Evolutionary conservation across 2,329 filamentous ascomycete species (phyloP).

Genomic region (Ciborinia camelliae): DNA sequence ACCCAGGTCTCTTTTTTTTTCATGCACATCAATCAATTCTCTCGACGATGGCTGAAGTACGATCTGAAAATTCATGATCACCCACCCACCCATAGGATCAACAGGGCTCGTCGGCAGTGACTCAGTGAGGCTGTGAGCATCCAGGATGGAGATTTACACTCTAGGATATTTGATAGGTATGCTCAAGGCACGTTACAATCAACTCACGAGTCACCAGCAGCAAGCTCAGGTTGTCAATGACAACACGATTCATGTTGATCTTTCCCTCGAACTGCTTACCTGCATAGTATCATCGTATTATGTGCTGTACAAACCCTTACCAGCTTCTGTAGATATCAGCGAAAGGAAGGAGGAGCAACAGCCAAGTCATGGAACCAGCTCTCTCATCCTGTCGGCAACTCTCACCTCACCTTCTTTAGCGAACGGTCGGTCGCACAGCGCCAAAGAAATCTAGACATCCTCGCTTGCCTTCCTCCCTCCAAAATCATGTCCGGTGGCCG

Average conservation of each 20-base stretch:
- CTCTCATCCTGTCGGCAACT: conserved; percentile 8
- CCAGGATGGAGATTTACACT: background rate
- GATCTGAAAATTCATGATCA: conserved; percentile 6
- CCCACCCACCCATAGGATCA: conserved; percentile 6
- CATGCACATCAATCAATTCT: conserved; percentile 13
- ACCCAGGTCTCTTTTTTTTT: conserved; percentile 1
- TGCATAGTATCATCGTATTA: conserved; percentile 1
- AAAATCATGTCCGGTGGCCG: background rate
- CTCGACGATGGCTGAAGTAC: conserved; percentile 1
- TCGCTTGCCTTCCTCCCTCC: background rate
- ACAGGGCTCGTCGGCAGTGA: conserved; percentile 2
- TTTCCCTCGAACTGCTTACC: background rate
- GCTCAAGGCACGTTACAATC: background rate
- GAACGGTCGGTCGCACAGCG: conserved; percentile 3
- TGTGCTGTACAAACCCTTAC: background rate
- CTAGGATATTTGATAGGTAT: background rate
- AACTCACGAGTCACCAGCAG: background rate
- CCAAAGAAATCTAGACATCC: conserved; percentile 7
- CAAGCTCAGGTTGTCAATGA: conserved; percentile 4
- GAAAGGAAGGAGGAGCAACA: conserved; percentile 12
- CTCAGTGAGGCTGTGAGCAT: no score
- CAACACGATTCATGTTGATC: conserved; percentile 7
- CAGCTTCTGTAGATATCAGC: conserved; percentile 1
- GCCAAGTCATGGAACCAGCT: conserved; percentile 12
- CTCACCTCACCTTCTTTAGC: conserved; percentile 7